phyloP scores from a whole-genome alignment of 441 rosid species.

The Euphorbia corollata region DNA sequence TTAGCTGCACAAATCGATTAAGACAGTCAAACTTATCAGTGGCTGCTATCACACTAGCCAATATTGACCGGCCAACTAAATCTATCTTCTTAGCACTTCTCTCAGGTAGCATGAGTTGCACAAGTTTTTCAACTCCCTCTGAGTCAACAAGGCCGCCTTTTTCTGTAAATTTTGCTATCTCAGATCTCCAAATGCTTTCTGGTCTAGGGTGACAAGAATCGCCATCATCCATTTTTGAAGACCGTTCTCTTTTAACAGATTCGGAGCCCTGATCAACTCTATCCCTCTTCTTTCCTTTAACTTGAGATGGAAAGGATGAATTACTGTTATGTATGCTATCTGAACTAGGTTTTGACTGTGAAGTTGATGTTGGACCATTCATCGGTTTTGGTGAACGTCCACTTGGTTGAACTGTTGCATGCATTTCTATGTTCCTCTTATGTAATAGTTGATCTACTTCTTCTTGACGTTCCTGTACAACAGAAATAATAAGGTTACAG shows the following conservation, averaged over 20 bases:
- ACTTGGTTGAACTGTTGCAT: slow-evolving; percentile 63
- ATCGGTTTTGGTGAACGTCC: slow-evolving; percentile 79
- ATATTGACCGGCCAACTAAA: slow-evolving; percentile 56
- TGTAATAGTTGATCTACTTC: slow-evolving; percentile 70
- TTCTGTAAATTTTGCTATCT: slow-evolving; percentile 68
- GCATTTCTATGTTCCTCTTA: slow-evolving; percentile 68
- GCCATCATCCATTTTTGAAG: slow-evolving; percentile 51
- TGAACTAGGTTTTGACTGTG: slow-evolving; percentile 57
- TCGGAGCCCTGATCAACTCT: slow-evolving; percentile 70
- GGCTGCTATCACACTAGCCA: slow-evolving; percentile 72
- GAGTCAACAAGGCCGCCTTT: slow-evolving; percentile 75
- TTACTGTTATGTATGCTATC: slow-evolving; percentile 52
- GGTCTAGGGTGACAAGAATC: slow-evolving; percentile 44
- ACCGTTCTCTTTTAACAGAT: slow-evolving; percentile 64
- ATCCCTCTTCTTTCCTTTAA: slow-evolving; percentile 91
- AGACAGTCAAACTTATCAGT: slow-evolving; percentile 86
- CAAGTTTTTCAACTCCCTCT: slow-evolving; percentile 73
- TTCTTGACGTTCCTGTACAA: slow-evolving; percentile 61
- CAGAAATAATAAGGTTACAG: slow-evolving; percentile 9
- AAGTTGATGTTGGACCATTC: slow-evolving; percentile 66
- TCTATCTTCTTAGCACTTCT: slow-evolving; percentile 66
- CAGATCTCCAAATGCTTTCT: slow-evolving; percentile 56
- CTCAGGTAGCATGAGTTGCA: slow-evolving; percentile 63
- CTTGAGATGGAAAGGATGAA: slow-evolving; percentile 57
- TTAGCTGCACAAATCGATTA: slow-evolving; percentile 66